Base-by-base conservation (phyloP, 441 rosid genomes). In the Manihot esculenta region DNA sequence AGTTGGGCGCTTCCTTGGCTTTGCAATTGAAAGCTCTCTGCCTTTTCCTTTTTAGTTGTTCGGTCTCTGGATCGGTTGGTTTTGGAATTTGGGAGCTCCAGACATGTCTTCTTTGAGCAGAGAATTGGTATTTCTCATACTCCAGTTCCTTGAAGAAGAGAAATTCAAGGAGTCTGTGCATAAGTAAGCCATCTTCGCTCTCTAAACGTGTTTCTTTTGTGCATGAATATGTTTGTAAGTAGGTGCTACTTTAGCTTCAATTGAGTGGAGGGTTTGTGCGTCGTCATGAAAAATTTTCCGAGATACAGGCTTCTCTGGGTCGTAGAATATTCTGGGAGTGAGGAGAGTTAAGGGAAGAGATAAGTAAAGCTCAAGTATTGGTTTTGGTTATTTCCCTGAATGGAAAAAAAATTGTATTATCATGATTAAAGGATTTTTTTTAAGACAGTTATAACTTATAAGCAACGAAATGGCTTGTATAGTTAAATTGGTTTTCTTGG, bases 121-220 rank as follows among this genome's bases (percentile, higher is more conserved):
- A 72, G 98, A 93, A 80, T 69, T 91, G 82, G 98, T 93, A 79
- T 89, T 91, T 78, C 94, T 93, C 68, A 86, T 93, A 78, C 97
- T 93, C 48, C 98, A 93, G 74, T 93, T 93, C 72, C 97, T 93
- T 7, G 96, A 91, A 66, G 98, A 93, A 79, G 97, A 93, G 85
- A 91, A 91, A 76, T 93, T 85, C 65, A 88, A 86, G 82, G 98
- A 93, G 73, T 82, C 98, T 64, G 91, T 87, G 50, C 98, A 93
- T 55, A 91, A 82, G 98, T 89, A 81, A 62, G 79, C 57, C 14
- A 45, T 38, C 42, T 38, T 9, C 42, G 42, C 42, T 38, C 42
- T 38, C 42, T 38, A 38, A 38, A 38, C 42, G 5, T 5, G 0
- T 38, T 38, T 5, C 8, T 38, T 35, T 30, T 42, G 10, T n/a